These are phyloP conservation scores for Filosporella fistucella DNA, from an alignment of 495 filamentous ascomycete species.

Conservation along the genomic window DNA sequence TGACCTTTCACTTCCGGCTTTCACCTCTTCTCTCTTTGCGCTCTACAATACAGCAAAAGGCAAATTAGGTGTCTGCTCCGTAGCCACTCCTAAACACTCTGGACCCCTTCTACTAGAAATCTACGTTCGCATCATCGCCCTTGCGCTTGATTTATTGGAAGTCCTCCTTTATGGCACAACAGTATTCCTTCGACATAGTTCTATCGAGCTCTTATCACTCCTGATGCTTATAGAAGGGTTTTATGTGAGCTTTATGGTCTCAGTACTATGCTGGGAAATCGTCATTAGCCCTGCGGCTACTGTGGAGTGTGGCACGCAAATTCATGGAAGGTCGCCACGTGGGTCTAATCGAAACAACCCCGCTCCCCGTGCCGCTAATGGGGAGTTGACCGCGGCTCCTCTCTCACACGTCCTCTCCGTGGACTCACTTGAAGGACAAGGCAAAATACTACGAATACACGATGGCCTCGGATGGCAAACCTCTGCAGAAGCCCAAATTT, in stretches of 20 bases:
- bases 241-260: not conserved
- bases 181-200: not conserved
- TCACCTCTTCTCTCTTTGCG: constrained; percentile 13
- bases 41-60: constrained; percentile 8
- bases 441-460: too few species aligned
- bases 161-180: not conserved
- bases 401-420: too few species aligned
- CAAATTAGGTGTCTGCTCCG: too few species aligned
- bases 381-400: too few species aligned
- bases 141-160: not conserved
- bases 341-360: too few species aligned
- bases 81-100: constrained; percentile 3
- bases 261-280: not conserved
- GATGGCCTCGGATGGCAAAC: too few species aligned
- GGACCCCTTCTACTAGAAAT: constrained; percentile 1
- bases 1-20: constrained; percentile 14
- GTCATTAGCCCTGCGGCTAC: not conserved
- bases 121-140: constrained; percentile 4
- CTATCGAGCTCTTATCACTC: constrained; percentile 4
- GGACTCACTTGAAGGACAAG: too few species aligned
- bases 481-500: too few species aligned
- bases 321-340: constrained; percentile 3
- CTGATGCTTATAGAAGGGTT: not conserved
- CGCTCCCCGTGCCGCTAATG: too few species aligned
- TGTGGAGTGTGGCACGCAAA: not conserved